Percentiles rank a stretch among this genome's conserved stretches.
These are phyloP conservation scores for Mesembryanthemum crystallinum DNA, from an alignment of 148 eudicot genomes.

Conservation along the genomic window DNA sequence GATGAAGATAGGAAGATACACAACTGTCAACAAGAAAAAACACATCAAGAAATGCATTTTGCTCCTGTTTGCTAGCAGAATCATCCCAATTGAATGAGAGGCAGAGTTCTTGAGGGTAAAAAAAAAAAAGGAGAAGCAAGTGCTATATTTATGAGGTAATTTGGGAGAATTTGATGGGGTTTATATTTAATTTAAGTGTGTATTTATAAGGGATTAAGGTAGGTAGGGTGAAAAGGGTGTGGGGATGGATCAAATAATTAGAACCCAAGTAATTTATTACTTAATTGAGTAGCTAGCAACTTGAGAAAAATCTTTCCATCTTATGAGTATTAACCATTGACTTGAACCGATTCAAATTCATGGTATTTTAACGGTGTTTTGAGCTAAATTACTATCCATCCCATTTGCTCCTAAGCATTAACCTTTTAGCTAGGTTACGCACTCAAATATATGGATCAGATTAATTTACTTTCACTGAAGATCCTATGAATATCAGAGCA, in stretches of 20 bases:
- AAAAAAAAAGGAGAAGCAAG: no score
- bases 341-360: not conserved
- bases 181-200: not conserved
- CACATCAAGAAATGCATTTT: slow-evolving; percentile 24
- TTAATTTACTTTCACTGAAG: no score
- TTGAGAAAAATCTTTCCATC: not conserved
- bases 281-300: not conserved
- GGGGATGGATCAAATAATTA: not conserved
- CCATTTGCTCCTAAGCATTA: not conserved
- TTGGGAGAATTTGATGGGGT: not conserved
- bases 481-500: no score
- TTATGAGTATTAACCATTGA: no score
- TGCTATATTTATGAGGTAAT: no score
- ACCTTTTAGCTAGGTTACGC: not conserved
- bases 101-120: no score
- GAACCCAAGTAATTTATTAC: not conserved
- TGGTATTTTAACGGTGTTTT: not conserved
- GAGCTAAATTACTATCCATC: not conserved
- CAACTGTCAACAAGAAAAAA: slow-evolving; percentile 20
- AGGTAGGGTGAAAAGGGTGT: not conserved
- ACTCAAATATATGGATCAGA: slow-evolving; percentile 1
- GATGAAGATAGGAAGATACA: slow-evolving; percentile 20
- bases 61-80: not conserved
- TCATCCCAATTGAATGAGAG: no score
- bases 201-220: no score